Percentiles rank a stretch among this genome's conserved stretches.
Conservation (phyloP, 2,329 filamentous ascomycete genomes). For the Blastomyces emzantsi region DNA sequence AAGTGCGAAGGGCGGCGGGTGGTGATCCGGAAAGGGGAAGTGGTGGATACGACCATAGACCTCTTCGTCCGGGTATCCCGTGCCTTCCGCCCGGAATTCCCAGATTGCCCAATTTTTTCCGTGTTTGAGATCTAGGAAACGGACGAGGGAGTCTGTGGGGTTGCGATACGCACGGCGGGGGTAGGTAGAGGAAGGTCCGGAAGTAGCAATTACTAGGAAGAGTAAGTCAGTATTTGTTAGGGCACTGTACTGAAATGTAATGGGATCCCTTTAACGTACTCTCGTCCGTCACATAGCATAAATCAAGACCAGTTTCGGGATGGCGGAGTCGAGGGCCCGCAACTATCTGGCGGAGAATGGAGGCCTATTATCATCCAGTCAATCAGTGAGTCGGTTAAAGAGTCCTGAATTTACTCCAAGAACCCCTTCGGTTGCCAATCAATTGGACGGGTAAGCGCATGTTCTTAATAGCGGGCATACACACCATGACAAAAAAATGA, state of each 20-base stretch:
- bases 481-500: not conserved
- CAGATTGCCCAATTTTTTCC: slow-evolving; percentile 83
- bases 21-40: slow-evolving; percentile 95
- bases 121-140: slow-evolving; percentile 81
- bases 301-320: slow-evolving; percentile 77
- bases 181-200: slow-evolving; percentile 80
- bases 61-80: slow-evolving; percentile 83
- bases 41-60: slow-evolving; percentile 81
- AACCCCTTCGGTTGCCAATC: not conserved
- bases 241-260: slow-evolving; percentile 24
- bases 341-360: slow-evolving; percentile 80
- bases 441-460: not conserved
- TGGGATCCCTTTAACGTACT: slow-evolving; percentile 32
- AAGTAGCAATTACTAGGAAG: slow-evolving; percentile 55
- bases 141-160: slow-evolving; percentile 75
- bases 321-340: slow-evolving; percentile 77
- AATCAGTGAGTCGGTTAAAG: not conserved
- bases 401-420: not conserved
- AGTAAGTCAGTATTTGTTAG: not conserved
- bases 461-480: not conserved
- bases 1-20: slow-evolving; percentile 84
- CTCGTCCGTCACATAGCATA: slow-evolving; percentile 89
- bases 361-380: slow-evolving; percentile 42
- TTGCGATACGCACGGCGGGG: slow-evolving; percentile 91
- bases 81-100: slow-evolving; percentile 96